phyloP scores from a whole-genome alignment of 495 filamentous ascomycete genomes.

The Neurospora africana region DNA sequence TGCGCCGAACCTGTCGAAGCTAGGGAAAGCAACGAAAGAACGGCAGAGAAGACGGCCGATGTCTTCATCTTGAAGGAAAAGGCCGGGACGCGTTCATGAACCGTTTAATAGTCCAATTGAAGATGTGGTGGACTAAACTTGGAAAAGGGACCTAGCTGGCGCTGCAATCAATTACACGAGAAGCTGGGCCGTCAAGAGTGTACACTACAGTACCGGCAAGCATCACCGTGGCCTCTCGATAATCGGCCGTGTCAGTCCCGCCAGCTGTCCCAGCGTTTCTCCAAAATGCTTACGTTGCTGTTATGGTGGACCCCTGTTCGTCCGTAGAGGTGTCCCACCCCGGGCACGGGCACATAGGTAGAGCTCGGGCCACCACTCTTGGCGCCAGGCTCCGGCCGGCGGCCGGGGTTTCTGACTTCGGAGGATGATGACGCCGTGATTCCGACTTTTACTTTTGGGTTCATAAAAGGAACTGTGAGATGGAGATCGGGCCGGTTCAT shows the following conservation, averaged over 20 bases:
- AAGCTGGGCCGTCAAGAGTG: neutral
- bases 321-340: neutral
- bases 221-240: slow-evolving; percentile 23
- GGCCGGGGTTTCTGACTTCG: neutral
- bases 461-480: neutral
- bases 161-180: neutral
- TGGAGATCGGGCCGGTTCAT: neutral
- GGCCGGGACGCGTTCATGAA: slow-evolving; percentile 30
- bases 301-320: slow-evolving; percentile 16
- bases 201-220: slow-evolving; percentile 7
- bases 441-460: neutral
- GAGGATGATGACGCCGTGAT: neutral
- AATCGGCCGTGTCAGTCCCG: slow-evolving; percentile 3
- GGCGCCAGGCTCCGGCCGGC: neutral
- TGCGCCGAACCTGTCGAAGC: slow-evolving; percentile 26
- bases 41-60: slow-evolving; percentile 37
- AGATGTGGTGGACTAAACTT: neutral
- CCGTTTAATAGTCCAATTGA: slow-evolving; percentile 10
- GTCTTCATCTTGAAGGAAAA: slow-evolving; percentile 41
- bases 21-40: slow-evolving; percentile 36
- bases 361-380: neutral
- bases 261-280: slow-evolving; percentile 11
- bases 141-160: neutral
- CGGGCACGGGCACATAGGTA: neutral
- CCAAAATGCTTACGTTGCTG: slow-evolving; percentile 33